A percentile compares a stretch with the other conserved stretches of the same genome.
phyloP scores from a whole-genome alignment of 371 early-diverging fungal species.

The Blakeslea trispora region DNA sequence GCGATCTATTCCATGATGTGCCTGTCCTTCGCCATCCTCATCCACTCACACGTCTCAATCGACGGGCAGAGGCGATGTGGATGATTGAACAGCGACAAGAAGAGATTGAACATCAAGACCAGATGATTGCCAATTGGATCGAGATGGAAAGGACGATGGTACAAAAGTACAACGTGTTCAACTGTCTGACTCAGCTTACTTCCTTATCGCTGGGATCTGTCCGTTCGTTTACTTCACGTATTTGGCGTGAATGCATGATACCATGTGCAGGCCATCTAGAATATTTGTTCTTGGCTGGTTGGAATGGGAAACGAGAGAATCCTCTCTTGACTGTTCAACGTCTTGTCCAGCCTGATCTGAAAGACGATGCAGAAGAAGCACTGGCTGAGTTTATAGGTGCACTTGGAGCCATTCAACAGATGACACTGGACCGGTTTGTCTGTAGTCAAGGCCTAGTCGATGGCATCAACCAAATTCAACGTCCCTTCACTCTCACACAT shows the following conservation, averaged over 20 bases:
- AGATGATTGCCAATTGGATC: neutral
- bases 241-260: constrained; percentile 32
- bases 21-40: neutral
- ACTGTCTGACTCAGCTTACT: neutral
- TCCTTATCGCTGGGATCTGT: constrained; percentile 24
- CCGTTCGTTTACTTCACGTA: constrained; percentile 27
- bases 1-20: neutral
- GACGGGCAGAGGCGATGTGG: neutral
- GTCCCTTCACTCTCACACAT: neutral
- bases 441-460: constrained; percentile 11
- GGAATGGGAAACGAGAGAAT: constrained; percentile 7
- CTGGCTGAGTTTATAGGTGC: constrained; percentile 13
- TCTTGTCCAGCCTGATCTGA: neutral
- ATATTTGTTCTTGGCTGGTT: constrained; percentile 23
- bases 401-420: constrained; percentile 6
- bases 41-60: neutral
- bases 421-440: constrained; percentile 12
- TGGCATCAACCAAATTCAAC: neutral
- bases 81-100: neutral
- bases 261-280: constrained; percentile 20
- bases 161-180: constrained; percentile 11
- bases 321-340: too few species aligned
- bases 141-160: neutral
- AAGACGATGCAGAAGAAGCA: constrained; percentile 14
- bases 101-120: neutral